A percentile compares a stretch with the other conserved stretches of the same genome.
phyloP scores from a whole-genome alignment of 1,139 yeast genomes.

The Eremothecium sinecaudum region DNA sequence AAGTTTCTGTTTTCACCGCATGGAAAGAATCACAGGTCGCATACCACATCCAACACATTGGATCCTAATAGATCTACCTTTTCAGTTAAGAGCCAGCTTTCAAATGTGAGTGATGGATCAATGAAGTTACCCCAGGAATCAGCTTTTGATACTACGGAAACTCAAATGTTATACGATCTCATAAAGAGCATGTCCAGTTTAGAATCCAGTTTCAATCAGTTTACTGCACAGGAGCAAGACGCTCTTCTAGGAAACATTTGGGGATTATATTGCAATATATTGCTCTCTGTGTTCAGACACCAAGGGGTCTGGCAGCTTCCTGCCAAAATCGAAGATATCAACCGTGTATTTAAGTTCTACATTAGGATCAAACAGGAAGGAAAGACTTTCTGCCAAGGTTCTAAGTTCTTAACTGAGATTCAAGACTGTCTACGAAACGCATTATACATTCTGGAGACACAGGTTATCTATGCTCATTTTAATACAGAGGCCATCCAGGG shows the following conservation, averaged over 20 bases:
- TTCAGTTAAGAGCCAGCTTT: slow-evolving; percentile 18
- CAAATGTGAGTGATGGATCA: slow-evolving; percentile 11
- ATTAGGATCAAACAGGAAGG: slow-evolving; percentile 20
- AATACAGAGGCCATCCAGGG: slow-evolving; percentile 27
- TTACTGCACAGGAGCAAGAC: slow-evolving; percentile 25
- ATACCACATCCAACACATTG: slow-evolving; percentile 21
- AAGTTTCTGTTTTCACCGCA: slow-evolving; percentile 28
- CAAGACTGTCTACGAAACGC: slow-evolving; percentile 41
- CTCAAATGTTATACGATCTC: slow-evolving; percentile 25
- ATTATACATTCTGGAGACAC: slow-evolving; percentile 36
- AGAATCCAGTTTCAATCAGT: slow-evolving; percentile 26
- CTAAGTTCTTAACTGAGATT: slow-evolving; percentile 35
- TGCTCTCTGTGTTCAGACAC: slow-evolving; percentile 25
- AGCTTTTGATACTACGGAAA: slow-evolving; percentile 9
- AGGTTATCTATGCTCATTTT: slow-evolving; percentile 28
- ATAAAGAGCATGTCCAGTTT: slow-evolving; percentile 27
- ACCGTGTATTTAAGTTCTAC: slow-evolving; percentile 30
- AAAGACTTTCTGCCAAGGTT: slow-evolving; percentile 19
- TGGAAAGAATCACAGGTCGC: slow-evolving; percentile 26
- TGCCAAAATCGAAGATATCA: slow-evolving; percentile 34
- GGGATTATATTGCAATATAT: slow-evolving; percentile 27
- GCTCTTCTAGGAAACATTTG: slow-evolving; percentile 28
- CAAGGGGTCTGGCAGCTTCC: slow-evolving; percentile 28
- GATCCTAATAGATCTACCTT: slow-evolving; percentile 25
- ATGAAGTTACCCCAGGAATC: slow-evolving; percentile 6